Evolutionary conservation across 2,329 filamentous ascomycete species (phyloP).

Genomic region (Aureobasidium namibiae): DNA sequence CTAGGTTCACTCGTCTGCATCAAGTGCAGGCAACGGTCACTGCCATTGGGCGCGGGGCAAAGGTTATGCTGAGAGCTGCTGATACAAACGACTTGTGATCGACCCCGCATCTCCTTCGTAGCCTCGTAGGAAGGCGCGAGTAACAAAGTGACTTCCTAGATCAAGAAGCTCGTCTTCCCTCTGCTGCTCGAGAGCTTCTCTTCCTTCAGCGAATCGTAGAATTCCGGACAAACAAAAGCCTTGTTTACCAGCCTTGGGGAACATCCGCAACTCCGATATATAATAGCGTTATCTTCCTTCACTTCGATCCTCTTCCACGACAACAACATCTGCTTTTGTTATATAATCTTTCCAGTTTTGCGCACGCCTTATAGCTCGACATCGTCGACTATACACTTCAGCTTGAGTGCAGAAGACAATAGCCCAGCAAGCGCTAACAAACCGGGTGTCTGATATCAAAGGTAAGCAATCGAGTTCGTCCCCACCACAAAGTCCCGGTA

Average conservation of each 20-base stretch:
- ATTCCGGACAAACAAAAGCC: neutral
- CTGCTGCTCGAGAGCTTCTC: neutral
- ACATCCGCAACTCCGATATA: constrained; percentile 2
- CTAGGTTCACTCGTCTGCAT: neutral
- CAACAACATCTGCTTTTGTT: neutral
- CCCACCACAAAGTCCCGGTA: neutral
- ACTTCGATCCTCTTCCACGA: neutral
- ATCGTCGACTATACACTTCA: neutral
- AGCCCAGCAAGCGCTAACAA: neutral
- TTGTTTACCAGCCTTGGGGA: neutral
- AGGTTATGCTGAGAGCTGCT: constrained; percentile 2
- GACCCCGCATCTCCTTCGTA: constrained; percentile 3
- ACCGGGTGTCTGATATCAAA: neutral
- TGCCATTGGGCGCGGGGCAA: constrained; percentile 4
- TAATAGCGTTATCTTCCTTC: neutral
- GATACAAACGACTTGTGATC: constrained; percentile 7
- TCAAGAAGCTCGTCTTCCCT: neutral
- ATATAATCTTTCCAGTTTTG: neutral
- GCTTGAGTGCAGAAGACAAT: neutral
- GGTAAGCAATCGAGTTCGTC: neutral
- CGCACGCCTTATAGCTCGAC: neutral
- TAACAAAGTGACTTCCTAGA: neutral
- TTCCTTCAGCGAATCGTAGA: neutral
- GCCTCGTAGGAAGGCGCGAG: neutral
- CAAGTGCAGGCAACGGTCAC: neutral